Percentiles rank a stretch among this genome's conserved stretches.
These are phyloP conservation scores for Albatrellus ellisii DNA, from an alignment of 768 basidiomycete species.

Conservation along the genomic window DNA sequence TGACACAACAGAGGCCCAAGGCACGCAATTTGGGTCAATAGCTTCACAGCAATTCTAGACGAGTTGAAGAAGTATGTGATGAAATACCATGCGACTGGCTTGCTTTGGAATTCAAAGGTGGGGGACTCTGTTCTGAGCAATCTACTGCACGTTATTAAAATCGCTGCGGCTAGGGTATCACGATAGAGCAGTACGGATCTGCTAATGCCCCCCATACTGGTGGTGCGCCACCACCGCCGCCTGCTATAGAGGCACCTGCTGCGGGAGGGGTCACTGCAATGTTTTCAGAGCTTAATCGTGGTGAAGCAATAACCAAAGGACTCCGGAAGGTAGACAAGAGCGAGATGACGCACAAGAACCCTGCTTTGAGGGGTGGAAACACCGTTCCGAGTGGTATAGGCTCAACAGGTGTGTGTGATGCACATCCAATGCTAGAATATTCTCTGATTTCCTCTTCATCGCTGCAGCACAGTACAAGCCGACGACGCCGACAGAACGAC, in stretches of 20 bases:
- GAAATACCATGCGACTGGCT: constrained; percentile 76
- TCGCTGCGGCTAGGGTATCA: not conserved
- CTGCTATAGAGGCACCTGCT: constrained; percentile 26
- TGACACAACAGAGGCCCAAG: constrained; percentile 51
- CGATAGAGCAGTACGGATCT: constrained; percentile 42
- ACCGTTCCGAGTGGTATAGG: constrained; percentile 31
- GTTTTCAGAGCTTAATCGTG: constrained; percentile 84
- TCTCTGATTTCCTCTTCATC: too few species aligned
- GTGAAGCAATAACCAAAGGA: constrained; percentile 81
- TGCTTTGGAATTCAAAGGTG: constrained; percentile 83
- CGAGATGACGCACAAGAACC: constrained; percentile 99
- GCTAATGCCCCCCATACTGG: constrained; percentile 32
- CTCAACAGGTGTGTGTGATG: too few species aligned
- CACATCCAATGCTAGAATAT: too few species aligned
- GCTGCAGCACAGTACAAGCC: constrained; percentile 41
- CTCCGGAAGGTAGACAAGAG: constrained; percentile 90
- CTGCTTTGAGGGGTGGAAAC: constrained; percentile 49
- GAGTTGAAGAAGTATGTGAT: constrained; percentile 72
- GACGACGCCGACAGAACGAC: constrained; percentile 73
- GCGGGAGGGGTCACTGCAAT: constrained; percentile 61
- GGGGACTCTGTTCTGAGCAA: constrained; percentile 1
- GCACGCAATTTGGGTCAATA: constrained; percentile 81
- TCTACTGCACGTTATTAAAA: not conserved
- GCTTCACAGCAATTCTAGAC: constrained; percentile 58
- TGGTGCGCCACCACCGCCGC: constrained; percentile 28